A percentile compares a stretch with the other conserved stretches of the same genome.
phyloP scores from a whole-genome alignment of 2,329 filamentous ascomycete genomes.

The Alternaria sp. region DNA sequence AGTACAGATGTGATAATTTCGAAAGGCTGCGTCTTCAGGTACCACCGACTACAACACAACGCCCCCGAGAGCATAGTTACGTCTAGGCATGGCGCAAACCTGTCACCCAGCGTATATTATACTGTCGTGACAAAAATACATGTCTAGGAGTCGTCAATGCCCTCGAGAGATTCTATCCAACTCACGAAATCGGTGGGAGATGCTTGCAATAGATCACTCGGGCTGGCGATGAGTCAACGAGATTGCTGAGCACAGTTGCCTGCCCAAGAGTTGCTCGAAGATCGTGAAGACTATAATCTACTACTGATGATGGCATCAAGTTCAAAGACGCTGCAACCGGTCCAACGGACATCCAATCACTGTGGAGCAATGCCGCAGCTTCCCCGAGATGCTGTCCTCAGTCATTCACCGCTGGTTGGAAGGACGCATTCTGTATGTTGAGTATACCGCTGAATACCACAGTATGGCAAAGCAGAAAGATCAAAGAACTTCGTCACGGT shows the following conservation, averaged over 20 bases:
- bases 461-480: not conserved
- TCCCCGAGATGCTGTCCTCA: conserved; percentile 29
- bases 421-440: too few species aligned
- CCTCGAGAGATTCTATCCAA: too few species aligned
- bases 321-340: not conserved
- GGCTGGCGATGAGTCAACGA: too few species aligned
- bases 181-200: too few species aligned
- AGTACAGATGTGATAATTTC: not conserved
- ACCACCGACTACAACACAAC: not conserved
- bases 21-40: not conserved
- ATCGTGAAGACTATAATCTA: too few species aligned
- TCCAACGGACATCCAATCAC: conserved; percentile 30
- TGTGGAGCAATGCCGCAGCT: conserved; percentile 37
- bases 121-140: not conserved
- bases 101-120: not conserved
- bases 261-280: too few species aligned
- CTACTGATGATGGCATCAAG: too few species aligned
- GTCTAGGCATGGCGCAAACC: not conserved
- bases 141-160: too few species aligned
- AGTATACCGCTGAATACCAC: not conserved
- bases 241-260: too few species aligned
- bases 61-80: not conserved
- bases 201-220: too few species aligned
- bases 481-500: not conserved
- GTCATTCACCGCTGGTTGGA: conserved; percentile 12